Conservation (phyloP, 106 monocot species). For the Chionographis japonica region DNA sequence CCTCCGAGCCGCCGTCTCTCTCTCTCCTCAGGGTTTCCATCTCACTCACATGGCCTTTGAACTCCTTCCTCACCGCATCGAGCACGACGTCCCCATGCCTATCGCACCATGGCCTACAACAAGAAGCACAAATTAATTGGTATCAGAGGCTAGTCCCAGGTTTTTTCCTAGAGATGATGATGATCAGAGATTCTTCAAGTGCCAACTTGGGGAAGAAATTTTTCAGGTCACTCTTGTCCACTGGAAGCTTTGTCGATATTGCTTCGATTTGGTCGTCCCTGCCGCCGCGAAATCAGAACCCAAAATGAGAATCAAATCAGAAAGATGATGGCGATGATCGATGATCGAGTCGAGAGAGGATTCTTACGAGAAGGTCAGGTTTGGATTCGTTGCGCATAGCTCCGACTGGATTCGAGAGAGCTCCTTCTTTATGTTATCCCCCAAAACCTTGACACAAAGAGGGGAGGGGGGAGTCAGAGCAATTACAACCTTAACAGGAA, state of each 20-base stretch:
- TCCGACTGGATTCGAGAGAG: slow-evolving; percentile 54
- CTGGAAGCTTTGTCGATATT: slow-evolving; percentile 52
- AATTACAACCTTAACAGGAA: background rate
- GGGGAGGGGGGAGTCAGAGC: background rate
- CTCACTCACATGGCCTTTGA: slow-evolving; percentile 70
- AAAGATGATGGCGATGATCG: background rate
- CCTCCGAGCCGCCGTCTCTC: background rate
- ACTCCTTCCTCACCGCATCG: slow-evolving; percentile 67
- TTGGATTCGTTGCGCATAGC: slow-evolving; percentile 33
- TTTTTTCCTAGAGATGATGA: no score
- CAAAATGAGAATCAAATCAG: background rate
- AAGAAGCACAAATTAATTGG: background rate
- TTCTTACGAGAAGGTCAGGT: slow-evolving; percentile 42
- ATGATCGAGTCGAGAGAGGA: background rate
- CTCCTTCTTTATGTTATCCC: slow-evolving; percentile 78
- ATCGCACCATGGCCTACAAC: slow-evolving; percentile 64
- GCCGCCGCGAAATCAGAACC: background rate
- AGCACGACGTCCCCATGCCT: slow-evolving; percentile 59
- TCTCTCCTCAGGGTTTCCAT: slow-evolving; percentile 29
- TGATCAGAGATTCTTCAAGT: background rate
- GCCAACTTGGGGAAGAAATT: slow-evolving; percentile 54
- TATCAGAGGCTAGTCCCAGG: no score
- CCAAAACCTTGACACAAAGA: slow-evolving; percentile 39
- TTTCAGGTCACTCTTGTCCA: slow-evolving; percentile 46
- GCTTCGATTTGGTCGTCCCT: slow-evolving; percentile 61